phyloP scores from a whole-genome alignment of 2,329 filamentous ascomycete genomes.

The Coniella vitis region DNA sequence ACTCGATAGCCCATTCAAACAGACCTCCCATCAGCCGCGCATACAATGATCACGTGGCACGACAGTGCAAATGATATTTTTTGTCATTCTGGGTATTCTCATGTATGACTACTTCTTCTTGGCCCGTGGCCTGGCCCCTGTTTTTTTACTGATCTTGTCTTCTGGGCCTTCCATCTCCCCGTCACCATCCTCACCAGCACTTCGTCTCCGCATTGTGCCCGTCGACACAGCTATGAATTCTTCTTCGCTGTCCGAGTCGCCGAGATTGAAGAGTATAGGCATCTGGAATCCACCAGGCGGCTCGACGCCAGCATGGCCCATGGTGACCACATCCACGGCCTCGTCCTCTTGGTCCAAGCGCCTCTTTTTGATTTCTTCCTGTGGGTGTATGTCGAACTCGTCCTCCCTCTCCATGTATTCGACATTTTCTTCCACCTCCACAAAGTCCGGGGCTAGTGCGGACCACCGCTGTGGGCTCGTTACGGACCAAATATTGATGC shows the following conservation, averaged over 20 bases:
- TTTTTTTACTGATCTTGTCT: constrained; percentile 37
- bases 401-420: constrained; percentile 94
- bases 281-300: constrained; percentile 65
- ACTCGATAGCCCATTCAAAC: no score
- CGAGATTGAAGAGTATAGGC: constrained; percentile 88
- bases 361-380: constrained; percentile 88
- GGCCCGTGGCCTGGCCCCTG: constrained; percentile 31
- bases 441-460: constrained; percentile 91
- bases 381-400: constrained; percentile 95
- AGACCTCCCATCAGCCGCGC: no score
- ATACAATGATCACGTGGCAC: no score
- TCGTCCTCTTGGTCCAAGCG: constrained; percentile 89
- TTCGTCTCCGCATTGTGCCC: constrained; percentile 83
- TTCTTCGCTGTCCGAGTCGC: constrained; percentile 92
- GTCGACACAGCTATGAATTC: constrained; percentile 64
- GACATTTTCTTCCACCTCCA: constrained; percentile 95
- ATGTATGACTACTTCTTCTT: constrained; percentile 28
- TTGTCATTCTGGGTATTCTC: not conserved
- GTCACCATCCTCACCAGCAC: constrained; percentile 67
- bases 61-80: no score
- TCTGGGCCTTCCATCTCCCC: constrained; percentile 44
- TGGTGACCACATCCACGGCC: constrained; percentile 79
- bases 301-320: constrained; percentile 59
- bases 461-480: constrained; percentile 96
- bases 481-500: constrained; percentile 94